Base-by-base conservation (phyloP, 805 yeast species). In the Ogataea henricii region DNA sequence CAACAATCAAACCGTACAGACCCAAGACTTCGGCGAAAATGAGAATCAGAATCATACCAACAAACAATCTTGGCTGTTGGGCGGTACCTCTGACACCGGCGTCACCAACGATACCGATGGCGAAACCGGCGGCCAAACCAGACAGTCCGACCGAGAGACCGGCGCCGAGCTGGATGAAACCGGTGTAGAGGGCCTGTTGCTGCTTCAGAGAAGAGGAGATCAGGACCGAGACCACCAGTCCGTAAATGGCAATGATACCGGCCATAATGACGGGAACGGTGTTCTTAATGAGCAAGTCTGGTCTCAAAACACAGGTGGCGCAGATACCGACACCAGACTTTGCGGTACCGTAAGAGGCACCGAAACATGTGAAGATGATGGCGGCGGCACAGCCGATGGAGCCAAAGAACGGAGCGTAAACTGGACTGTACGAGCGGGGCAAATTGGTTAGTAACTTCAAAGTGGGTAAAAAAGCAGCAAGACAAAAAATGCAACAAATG, bases 371-470 rank as follows among this genome's bases (percentile, higher is more conserved):
- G 83, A 94, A 94, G 67, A 95, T 89, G 68, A 94, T 94, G 71
- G 99, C 97, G 46, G 98, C 89, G 50, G 99, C 96, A 81, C 99
- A 95, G 69, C 99, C 99, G 67, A 94, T 89, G 60, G 97, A 92
- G 66, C 99, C 99, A 73, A 94, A 94, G 81, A 94, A 94, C 70
- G 99, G 99, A 64, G 88, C 88, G 66, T 83, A 83, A 67, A 83
- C 89, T 63, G 89, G 89, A 71, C 88, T 81, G 62, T 22, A 29
- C 3, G 8, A 9, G 30, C 10, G 29, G 34, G 21, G 4, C 10
- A 13, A 34, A 25, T 39, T 30, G 17, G 42, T 39, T 39, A 39
- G 42, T 39, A 39, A 10, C 3, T 35, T 27, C 30, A 12, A 27
- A 4, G 13, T 27, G 4, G 30, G 34, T 17, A 30, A 27, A 21